phyloP scores from a whole-genome alignment of 2,329 filamentous ascomycete genomes.

The Fusarium mexicanum region DNA sequence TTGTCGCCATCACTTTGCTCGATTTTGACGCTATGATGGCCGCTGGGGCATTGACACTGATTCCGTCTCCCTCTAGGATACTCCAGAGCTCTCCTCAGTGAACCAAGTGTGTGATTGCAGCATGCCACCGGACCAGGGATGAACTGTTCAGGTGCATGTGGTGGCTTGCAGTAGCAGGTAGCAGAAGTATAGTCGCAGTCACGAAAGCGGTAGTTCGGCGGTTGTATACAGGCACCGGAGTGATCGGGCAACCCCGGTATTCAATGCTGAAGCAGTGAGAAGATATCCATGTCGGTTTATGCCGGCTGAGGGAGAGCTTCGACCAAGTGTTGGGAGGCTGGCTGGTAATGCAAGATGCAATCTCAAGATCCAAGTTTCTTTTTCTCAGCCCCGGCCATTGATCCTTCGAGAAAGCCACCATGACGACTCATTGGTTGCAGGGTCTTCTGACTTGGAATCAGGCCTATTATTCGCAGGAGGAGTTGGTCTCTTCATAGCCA shows the following conservation, averaged over 20 bases:
- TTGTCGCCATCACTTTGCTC: background rate
- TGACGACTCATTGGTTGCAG: background rate
- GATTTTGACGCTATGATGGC: background rate
- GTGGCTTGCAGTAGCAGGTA: conserved; percentile 41
- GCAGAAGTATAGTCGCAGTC: conserved; percentile 2
- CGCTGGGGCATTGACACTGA: background rate
- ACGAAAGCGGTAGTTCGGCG: conserved; percentile 11
- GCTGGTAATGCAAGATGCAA: conserved; percentile 26
- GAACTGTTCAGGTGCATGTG: background rate
- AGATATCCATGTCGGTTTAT: conserved; percentile 13
- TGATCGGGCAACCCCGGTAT: conserved; percentile 19
- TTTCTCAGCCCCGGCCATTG: conserved; percentile 1
- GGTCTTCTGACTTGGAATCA: background rate
- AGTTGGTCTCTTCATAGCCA: conserved; percentile 11
- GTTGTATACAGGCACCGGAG: conserved; percentile 9
- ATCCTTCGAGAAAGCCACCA: background rate
- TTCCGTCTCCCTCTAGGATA: background rate
- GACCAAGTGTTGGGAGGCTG: conserved; percentile 8
- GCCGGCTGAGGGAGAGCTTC: conserved; percentile 23
- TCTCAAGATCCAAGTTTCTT: conserved; percentile 24
- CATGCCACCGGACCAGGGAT: conserved; percentile 19
- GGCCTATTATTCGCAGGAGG: conserved; percentile 5
- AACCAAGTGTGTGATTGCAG: conserved; percentile 17
- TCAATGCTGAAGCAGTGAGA: background rate
- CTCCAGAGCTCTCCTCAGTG: background rate